These are phyloP conservation scores for Trichosporon inkin DNA, from an alignment of 1,284 basidiomycete genomes.

Conservation along the genomic window DNA sequence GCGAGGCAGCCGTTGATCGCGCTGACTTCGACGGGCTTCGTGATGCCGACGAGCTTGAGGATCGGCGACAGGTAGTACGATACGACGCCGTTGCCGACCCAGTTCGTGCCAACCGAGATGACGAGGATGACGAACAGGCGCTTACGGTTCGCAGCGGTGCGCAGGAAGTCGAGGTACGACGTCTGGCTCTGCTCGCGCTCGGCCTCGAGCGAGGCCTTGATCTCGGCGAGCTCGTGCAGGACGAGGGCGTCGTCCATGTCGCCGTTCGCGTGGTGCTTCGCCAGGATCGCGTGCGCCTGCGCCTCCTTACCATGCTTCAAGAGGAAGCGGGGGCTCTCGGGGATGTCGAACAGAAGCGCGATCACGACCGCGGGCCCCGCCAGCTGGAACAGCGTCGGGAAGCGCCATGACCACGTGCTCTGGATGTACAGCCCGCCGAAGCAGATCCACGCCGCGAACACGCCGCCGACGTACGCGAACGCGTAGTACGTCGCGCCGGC, in stretches of 20 bases:
- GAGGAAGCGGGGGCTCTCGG: slow-evolving; percentile 19
- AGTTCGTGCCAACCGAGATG: slow-evolving; percentile 27
- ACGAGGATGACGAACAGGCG: slow-evolving; percentile 32
- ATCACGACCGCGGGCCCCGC: slow-evolving; percentile 15
- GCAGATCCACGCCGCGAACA: slow-evolving; percentile 25
- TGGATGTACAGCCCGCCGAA: slow-evolving; percentile 30
- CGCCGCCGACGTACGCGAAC: slow-evolving; percentile 28
- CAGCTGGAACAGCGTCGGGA: slow-evolving; percentile 20
- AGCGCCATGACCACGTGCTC: slow-evolving; percentile 27
- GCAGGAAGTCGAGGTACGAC: slow-evolving; percentile 36
- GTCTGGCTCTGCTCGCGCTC: slow-evolving; percentile 23
- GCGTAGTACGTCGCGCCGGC: slow-evolving; percentile 24
- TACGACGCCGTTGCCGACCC: slow-evolving; percentile 35
- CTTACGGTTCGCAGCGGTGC: slow-evolving; percentile 35
- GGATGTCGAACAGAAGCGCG: neutral
- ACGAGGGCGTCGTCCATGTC: slow-evolving; percentile 16
- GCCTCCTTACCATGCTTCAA: slow-evolving; percentile 16
- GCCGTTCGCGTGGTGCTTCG: slow-evolving; percentile 24
- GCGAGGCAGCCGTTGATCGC: slow-evolving; percentile 33
- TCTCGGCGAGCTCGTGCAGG: slow-evolving; percentile 27
- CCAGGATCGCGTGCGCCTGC: slow-evolving; percentile 15
- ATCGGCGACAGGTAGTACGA: slow-evolving; percentile 39
- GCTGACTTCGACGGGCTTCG: slow-evolving; percentile 27
- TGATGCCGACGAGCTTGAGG: slow-evolving; percentile 35
- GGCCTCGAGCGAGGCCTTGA: slow-evolving; percentile 27